Percentiles rank a stretch among this genome's conserved stretches.
These are phyloP conservation scores for Coemansia pectinata DNA, from an alignment of 192 early-diverging fungal genomes.

Conservation along the genomic window DNA sequence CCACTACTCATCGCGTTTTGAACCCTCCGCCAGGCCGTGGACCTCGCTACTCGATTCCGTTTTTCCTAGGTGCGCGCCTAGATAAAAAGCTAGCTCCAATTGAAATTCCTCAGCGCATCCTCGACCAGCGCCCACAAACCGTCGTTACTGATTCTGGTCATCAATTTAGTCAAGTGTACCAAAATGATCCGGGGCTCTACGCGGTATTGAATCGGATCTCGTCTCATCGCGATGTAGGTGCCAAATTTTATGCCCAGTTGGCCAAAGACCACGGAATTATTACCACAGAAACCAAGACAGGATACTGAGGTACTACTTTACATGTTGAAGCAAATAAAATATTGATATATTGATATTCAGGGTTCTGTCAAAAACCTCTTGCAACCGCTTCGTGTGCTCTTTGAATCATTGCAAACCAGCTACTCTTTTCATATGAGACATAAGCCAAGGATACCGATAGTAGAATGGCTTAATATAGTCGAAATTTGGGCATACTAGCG, in stretches of 20 bases:
- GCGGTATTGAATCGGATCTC: slow-evolving; percentile 35
- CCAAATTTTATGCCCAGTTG: slow-evolving; percentile 18
- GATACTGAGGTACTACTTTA: not conserved
- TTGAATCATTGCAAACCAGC: not conserved
- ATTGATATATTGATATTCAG: not conserved
- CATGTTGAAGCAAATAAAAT: not conserved
- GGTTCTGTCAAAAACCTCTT: not conserved
- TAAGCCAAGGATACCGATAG: not conserved
- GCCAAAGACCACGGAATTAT: slow-evolving; percentile 16
- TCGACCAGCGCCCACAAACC: slow-evolving; percentile 1
- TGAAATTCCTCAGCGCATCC: slow-evolving; percentile 26
- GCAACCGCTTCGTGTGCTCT: not conserved
- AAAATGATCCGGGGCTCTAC: slow-evolving; percentile 13
- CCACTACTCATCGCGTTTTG: slow-evolving; percentile 62
- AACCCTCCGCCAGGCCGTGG: slow-evolving; percentile 54
- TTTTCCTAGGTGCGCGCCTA: slow-evolving; percentile 57
- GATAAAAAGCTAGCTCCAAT: slow-evolving; percentile 39
- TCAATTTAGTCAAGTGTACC: slow-evolving; percentile 22
- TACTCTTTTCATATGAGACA: not conserved
- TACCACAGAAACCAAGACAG: not conserved
- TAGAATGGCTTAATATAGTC: not conserved
- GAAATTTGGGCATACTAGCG: not conserved
- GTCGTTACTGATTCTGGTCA: slow-evolving; percentile 47
- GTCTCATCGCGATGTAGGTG: slow-evolving; percentile 34
- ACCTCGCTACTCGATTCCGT: slow-evolving; percentile 59